Percentiles rank a stretch among this genome's conserved stretches.
Conservation (phyloP, 805 yeast species). For the Schwanniomyces vanrijiae region DNA sequence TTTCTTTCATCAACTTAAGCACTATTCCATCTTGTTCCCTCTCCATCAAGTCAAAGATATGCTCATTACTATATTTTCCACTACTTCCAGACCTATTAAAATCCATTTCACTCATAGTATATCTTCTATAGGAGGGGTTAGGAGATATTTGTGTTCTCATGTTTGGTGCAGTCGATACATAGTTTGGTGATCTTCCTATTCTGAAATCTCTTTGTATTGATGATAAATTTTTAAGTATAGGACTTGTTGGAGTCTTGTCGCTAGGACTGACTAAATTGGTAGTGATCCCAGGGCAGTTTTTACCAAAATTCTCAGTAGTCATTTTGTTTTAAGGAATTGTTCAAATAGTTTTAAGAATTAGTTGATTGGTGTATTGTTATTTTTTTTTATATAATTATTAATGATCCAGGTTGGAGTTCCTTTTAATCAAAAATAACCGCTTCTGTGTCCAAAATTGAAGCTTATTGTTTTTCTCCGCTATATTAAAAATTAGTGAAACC, state of each 20-base stretch:
- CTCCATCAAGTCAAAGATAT: conserved; percentile 61
- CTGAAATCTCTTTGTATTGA: conserved; percentile 11
- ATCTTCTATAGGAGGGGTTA: conserved; percentile 4
- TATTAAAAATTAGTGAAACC: neutral
- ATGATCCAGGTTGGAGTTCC: neutral
- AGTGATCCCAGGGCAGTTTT: neutral
- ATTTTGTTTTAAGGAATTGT: neutral
- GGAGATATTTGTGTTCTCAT: conserved; percentile 8
- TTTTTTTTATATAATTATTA: too few relatives aligned
- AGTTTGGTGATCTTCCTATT: conserved; percentile 9
- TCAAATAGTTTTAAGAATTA: neutral
- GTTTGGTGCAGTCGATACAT: conserved; percentile 5
- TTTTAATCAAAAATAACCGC: neutral
- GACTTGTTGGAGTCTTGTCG: conserved; percentile 1
- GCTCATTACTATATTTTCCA: conserved; percentile 37
- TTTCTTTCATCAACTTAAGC: conserved; percentile 63
- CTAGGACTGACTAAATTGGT: neutral
- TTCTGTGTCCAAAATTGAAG: neutral
- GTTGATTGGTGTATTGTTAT: too few relatives aligned
- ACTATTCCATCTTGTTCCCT: conserved; percentile 77
- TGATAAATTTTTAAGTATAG: conserved; percentile 5
- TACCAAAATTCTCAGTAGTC: neutral
- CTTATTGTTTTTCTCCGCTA: neutral
- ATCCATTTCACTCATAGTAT: conserved; percentile 5
- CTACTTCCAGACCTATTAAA: neutral